phyloP scores from a whole-genome alignment of 1,139 yeast genomes.

The Yamadazyma buinensis region DNA sequence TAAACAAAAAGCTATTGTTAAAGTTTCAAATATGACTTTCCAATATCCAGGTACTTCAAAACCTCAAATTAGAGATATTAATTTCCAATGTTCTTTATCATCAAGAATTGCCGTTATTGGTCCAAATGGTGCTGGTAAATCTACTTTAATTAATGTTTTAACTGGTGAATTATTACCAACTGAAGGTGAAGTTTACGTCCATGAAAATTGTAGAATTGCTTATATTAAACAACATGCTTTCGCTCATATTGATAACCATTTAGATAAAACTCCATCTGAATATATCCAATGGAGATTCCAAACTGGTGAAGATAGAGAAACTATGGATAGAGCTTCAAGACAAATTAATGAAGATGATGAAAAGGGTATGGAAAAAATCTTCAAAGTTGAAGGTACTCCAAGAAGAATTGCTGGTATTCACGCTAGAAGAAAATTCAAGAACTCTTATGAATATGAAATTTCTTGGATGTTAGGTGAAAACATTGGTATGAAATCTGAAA shows the following conservation, averaged over 20 bases:
- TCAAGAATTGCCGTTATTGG: conserved; percentile 99
- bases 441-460: conserved; percentile 99
- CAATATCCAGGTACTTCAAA: conserved; percentile 98
- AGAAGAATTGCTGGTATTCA: conserved; percentile 95
- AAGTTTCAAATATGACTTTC: conserved; percentile 95
- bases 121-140: conserved; percentile 99
- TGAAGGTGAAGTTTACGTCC: conserved; percentile 96
- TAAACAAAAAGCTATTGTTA: conserved; percentile 98
- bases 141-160: conserved; percentile 95
- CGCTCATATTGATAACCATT: conserved; percentile 97
- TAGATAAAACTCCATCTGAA: conserved; percentile 99
- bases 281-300: conserved; percentile 99
- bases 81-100: conserved; percentile 98
- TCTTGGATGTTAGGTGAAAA: conserved; percentile 96
- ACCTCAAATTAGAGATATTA: conserved; percentile 87
- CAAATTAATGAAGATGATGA: conserved; percentile 96
- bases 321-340: conserved; percentile 99
- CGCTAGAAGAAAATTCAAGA: conserved; percentile 99
- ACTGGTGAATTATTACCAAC: conserved; percentile 99
- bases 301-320: conserved; percentile 99
- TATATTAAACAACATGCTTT: conserved; percentile 99
- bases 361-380: conserved; percentile 98
- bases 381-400: conserved; percentile 97
- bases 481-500: conserved; percentile 97
- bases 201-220: conserved; percentile 99